These are phyloP conservation scores for Abrus precatorius DNA, from an alignment of 306 rosid genomes.

Conservation along the genomic window DNA sequence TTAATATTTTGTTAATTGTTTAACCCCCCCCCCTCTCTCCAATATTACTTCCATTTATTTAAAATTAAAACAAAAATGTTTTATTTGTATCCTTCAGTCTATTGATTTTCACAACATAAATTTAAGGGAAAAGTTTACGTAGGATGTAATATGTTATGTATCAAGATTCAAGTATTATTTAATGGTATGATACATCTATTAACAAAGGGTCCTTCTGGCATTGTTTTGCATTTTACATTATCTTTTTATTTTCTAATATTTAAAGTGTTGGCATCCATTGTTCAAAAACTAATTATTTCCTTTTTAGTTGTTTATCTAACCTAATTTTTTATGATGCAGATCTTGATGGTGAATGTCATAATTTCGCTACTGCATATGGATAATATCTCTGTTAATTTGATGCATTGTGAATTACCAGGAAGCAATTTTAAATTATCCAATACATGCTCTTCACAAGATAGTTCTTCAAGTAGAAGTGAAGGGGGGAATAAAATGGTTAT, in stretches of 20 bases:
- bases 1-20: constrained; percentile 8
- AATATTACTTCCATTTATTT: constrained; percentile 21
- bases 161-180: constrained; percentile 4
- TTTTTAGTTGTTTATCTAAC: constrained; percentile 29
- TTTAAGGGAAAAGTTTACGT: constrained; percentile 23
- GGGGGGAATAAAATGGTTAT: constrained; percentile 87
- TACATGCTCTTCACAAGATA: constrained; percentile 58
- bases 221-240: constrained; percentile 36
- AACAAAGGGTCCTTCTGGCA: constrained; percentile 5
- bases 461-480: constrained; percentile 60
- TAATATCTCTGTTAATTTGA: constrained; percentile 74
- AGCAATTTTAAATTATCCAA: constrained; percentile 54
- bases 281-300: constrained; percentile 21
- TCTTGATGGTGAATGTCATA: constrained; percentile 82
- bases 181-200: constrained; percentile 1
- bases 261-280: constrained; percentile 26
- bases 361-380: constrained; percentile 91
- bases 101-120: constrained; percentile 24
- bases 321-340: constrained; percentile 60
- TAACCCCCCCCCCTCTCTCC: constrained; percentile 28
- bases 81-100: constrained; percentile 28
- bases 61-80: constrained; percentile 13
- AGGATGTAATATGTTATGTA: constrained; percentile 27
- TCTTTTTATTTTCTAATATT: constrained; percentile 31
- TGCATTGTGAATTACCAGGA: constrained; percentile 66